A percentile compares a stretch with the other conserved stretches of the same genome.
phyloP scores from a whole-genome alignment of 2,329 filamentous ascomycete genomes.

The Xylariaceae sp. region DNA sequence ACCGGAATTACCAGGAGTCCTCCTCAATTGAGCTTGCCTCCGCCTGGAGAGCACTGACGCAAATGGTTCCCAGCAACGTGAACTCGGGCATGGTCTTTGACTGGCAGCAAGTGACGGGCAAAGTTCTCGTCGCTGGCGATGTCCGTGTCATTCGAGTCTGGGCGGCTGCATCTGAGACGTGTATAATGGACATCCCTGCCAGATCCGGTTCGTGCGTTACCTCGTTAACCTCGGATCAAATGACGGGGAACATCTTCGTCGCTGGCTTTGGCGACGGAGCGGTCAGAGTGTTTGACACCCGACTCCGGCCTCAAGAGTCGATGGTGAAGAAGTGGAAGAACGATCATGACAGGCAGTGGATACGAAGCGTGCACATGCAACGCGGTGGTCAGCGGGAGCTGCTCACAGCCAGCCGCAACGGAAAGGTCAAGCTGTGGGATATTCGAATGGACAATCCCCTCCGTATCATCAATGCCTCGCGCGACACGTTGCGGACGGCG shows the following conservation, averaged over 20 bases:
- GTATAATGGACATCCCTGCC: constrained; percentile 89
- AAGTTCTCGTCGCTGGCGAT: constrained; percentile 92
- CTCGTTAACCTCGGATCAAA: constrained; percentile 92
- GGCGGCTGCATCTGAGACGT: constrained; percentile 92
- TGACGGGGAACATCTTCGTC: constrained; percentile 93
- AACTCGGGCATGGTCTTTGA: constrained; percentile 97
- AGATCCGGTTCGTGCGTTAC: constrained; percentile 95
- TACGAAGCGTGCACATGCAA: constrained; percentile 95
- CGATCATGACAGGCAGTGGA: constrained; percentile 80
- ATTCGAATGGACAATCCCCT: constrained; percentile 81
- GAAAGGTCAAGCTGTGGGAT: constrained; percentile 94
- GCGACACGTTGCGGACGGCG: constrained; percentile 75
- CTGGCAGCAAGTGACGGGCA: constrained; percentile 97
- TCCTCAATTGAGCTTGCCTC: constrained; percentile 80
- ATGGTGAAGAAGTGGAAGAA: constrained; percentile 98
- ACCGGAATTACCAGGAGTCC: constrained; percentile 82
- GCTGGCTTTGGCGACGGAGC: constrained; percentile 96
- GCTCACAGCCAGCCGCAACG: constrained; percentile 84
- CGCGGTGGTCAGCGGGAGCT: constrained; percentile 90
- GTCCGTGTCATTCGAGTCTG: constrained; percentile 94
- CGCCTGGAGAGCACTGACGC: constrained; percentile 85
- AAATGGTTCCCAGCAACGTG: constrained; percentile 90
- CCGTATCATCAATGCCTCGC: constrained; percentile 70
- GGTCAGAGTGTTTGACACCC: constrained; percentile 89
- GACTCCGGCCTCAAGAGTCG: constrained; percentile 76